Evolutionary conservation across 1,284 basidiomycete species (phyloP), one percentile per base, ranked within the genome.

Genomic region (Puccinia novopanici): DNA sequence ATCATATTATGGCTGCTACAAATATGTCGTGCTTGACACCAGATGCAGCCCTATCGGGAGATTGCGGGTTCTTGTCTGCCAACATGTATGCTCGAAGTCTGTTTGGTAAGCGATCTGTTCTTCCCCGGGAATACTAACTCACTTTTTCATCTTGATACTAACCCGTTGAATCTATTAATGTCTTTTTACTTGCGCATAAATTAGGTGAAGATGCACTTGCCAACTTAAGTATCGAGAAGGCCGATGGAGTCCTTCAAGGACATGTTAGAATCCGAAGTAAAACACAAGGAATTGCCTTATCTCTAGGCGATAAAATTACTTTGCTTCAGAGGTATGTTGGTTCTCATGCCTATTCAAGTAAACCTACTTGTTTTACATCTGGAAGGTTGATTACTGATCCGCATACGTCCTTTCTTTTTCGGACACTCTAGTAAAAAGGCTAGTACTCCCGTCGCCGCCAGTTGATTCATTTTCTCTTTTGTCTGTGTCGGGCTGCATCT

Each of bases 1-100:
- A 91, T 81, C 93, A 96, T 85, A 92, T 98, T 86, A 93, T 95
- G 92, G 91, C 91, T 83, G 90, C 91, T 42, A 97, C 94, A 40
- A 96, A 98, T 87, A 98, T 98, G 95, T 91, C 93, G 15, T 95
- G 94, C 84, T 89, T 97, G n/a, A 98, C 95, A 15, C 93, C 94
- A 2, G 94, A 96, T 82, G 94, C 93, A 17, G 93, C 93, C 0
- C 89, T 94, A 48, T 93, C 92, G 0, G 94, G 94, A 67, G 93
- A 95, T 82, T 97, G 94, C 85, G 92, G 94, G 86, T 97, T 96
- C 90, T 88, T 97, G 57, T 93, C 92, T 3, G 94, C 94, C 63
- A 98, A 97, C 86, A 90, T 97, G 88, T 96, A 95, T 87, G 95
- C 95, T 40, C 90, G 92, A 82, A 92, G 91, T 86, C 86, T 96